A percentile compares a stretch with the other conserved stretches of the same genome.
Conservation (phyloP, 1,284 basidiomycete species). For the Sporisorium iseilematis-ciliati region DNA sequence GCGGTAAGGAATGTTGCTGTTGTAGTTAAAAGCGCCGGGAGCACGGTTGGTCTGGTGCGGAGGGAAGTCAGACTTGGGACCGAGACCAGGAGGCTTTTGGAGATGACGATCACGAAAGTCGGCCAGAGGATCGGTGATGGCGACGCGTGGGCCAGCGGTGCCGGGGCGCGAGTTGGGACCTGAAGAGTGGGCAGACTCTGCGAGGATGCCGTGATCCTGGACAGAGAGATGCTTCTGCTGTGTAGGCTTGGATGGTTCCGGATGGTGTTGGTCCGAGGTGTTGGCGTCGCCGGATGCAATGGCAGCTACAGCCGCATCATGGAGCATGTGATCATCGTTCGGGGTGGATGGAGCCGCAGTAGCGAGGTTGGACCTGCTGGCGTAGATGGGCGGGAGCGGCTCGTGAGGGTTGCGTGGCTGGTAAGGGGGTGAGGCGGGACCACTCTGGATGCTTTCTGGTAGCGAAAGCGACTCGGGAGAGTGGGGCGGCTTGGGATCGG, state of each 20-base stretch:
- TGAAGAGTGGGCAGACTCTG: conserved; percentile 15
- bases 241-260: conserved; percentile 12
- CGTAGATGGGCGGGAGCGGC: conserved; percentile 46
- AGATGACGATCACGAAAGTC: conserved; percentile 59
- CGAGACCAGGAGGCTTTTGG: conserved; percentile 52
- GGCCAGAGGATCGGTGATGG: conserved; percentile 61
- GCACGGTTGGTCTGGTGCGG: conserved; percentile 43
- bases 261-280: conserved; percentile 1
- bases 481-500: conserved; percentile 14
- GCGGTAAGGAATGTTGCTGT: conserved; percentile 29
- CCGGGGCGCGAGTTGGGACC: conserved; percentile 27
- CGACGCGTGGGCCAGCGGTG: conserved; percentile 52
- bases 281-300: conserved; percentile 33
- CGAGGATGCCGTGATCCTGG: conserved; percentile 22
- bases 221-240: background rate
- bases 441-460: conserved; percentile 22
- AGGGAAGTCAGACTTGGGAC: conserved; percentile 58
- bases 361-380: conserved; percentile 40
- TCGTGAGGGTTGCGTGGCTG: conserved; percentile 31
- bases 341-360: conserved; percentile 12
- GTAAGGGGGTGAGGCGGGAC: conserved; percentile 54
- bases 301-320: conserved; percentile 38
- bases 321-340: conserved; percentile 11
- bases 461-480: conserved; percentile 41
- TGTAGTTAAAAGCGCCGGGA: conserved; percentile 40